Percentiles rank a stretch among this genome's conserved stretches.
Conservation (phyloP, 2,329 filamentous ascomycete species). For the Conoideocrella luteorostrata region DNA sequence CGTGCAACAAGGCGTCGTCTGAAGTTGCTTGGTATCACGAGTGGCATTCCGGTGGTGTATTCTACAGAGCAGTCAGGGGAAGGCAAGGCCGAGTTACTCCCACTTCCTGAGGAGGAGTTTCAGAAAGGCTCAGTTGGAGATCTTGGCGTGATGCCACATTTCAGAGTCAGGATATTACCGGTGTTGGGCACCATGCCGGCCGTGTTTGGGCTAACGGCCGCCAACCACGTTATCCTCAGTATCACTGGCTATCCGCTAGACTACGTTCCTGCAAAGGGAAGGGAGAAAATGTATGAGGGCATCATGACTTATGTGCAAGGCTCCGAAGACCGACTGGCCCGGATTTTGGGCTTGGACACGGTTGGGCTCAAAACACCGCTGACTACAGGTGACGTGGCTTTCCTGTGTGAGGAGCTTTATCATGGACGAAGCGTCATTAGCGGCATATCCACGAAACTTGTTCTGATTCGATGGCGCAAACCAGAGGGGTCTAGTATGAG, state of each 20-base stretch:
- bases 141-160: constrained; percentile 82
- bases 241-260: constrained; percentile 80
- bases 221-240: constrained; percentile 85
- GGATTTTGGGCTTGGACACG: constrained; percentile 25
- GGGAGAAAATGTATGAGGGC: constrained; percentile 88
- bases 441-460: constrained; percentile 71
- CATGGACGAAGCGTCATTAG: constrained; percentile 76
- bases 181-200: constrained; percentile 97
- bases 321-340: constrained; percentile 69
- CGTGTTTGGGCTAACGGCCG: constrained; percentile 84
- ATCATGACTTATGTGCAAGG: constrained; percentile 71
- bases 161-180: constrained; percentile 88
- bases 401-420: constrained; percentile 85
- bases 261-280: constrained; percentile 70
- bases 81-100: constrained; percentile 84
- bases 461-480: constrained; percentile 72
- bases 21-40: constrained; percentile 69
- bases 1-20: constrained; percentile 74
- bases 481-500: constrained; percentile 54
- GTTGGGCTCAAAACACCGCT: constrained; percentile 75
- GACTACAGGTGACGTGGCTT: constrained; percentile 74
- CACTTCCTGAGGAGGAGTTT: constrained; percentile 82
- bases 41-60: constrained; percentile 86
- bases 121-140: constrained; percentile 80
- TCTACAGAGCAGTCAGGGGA: constrained; percentile 85